These are phyloP conservation scores for Macaranga tanarius DNA, from an alignment of 441 rosid genomes.

Conservation along the genomic window DNA sequence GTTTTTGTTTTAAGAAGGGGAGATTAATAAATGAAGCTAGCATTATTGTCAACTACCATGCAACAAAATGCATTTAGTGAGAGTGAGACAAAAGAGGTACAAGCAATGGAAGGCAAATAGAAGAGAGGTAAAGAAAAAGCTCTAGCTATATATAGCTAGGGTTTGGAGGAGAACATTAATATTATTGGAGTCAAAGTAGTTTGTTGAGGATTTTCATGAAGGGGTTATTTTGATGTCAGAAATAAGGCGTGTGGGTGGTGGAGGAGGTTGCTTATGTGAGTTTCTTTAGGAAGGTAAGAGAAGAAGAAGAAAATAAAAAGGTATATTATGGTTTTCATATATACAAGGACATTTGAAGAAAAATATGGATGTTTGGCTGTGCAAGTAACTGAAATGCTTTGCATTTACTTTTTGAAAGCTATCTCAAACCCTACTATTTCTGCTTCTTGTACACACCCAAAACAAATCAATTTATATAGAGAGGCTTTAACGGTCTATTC, in stretches of 20 bases:
- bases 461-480: background rate
- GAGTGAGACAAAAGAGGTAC: slow-evolving; percentile 15
- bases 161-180: no score
- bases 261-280: slow-evolving; percentile 24
- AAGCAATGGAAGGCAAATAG: background rate
- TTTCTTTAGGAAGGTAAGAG: slow-evolving; percentile 23
- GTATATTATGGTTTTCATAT: slow-evolving; percentile 29
- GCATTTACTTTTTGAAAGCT: slow-evolving; percentile 44
- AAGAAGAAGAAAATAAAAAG: slow-evolving; percentile 10
- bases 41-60: slow-evolving; percentile 32
- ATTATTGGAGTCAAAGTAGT: slow-evolving; percentile 26
- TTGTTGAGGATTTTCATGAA: slow-evolving; percentile 29
- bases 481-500: slow-evolving; percentile 27
- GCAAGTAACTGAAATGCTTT: slow-evolving; percentile 39
- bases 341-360: slow-evolving; percentile 28
- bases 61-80: slow-evolving; percentile 34
- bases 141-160: no score
- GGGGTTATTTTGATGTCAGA: slow-evolving; percentile 1
- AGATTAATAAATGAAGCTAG: slow-evolving; percentile 23
- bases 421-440: slow-evolving; percentile 35
- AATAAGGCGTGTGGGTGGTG: slow-evolving; percentile 19
- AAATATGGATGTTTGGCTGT: slow-evolving; percentile 28
- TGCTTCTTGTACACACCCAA: slow-evolving; percentile 12
- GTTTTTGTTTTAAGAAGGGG: no score
- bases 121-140: no score